A percentile compares a stretch with the other conserved stretches of the same genome.
Evolutionary conservation across 805 yeast genomes (phyloP).

Genomic region (Lipomyces mesembrius): DNA sequence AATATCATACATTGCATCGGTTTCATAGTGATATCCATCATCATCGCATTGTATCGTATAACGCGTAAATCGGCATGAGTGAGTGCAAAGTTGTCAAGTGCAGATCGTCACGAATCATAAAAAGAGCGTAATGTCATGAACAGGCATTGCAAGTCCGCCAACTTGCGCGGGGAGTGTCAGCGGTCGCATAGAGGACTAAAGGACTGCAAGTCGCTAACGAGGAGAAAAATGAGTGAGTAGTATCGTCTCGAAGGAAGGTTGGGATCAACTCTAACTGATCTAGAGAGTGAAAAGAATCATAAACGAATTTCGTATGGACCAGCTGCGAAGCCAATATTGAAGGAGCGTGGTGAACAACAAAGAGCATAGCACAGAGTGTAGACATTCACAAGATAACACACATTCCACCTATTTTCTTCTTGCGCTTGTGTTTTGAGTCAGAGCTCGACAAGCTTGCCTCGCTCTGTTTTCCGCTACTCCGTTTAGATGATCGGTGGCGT

Average conservation of each 20-base stretch:
- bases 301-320: background rate
- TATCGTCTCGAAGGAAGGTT: background rate
- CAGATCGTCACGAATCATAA: background rate
- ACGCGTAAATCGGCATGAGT: background rate
- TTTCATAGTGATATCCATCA: background rate
- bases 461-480: conserved; percentile 13
- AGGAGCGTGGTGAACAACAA: background rate
- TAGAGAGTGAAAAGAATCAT: background rate
- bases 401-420: conserved; percentile 21
- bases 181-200: background rate
- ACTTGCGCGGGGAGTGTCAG: background rate
- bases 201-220: background rate
- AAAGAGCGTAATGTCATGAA: background rate
- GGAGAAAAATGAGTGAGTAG: background rate
- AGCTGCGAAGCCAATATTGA: background rate
- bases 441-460: conserved; percentile 10
- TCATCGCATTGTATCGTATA: background rate
- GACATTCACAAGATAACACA: conserved; percentile 21
- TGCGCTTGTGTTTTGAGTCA: conserved; percentile 4
- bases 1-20: too few relatives aligned
- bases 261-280: background rate
- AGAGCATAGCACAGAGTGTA: background rate
- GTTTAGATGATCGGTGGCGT: conserved; percentile 10
- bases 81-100: background rate
- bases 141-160: background rate